Percentiles rank a stretch among this genome's conserved stretches.
Conservation (phyloP, 768 basidiomycete species). For the Hortiboletus flavorubellus region DNA sequence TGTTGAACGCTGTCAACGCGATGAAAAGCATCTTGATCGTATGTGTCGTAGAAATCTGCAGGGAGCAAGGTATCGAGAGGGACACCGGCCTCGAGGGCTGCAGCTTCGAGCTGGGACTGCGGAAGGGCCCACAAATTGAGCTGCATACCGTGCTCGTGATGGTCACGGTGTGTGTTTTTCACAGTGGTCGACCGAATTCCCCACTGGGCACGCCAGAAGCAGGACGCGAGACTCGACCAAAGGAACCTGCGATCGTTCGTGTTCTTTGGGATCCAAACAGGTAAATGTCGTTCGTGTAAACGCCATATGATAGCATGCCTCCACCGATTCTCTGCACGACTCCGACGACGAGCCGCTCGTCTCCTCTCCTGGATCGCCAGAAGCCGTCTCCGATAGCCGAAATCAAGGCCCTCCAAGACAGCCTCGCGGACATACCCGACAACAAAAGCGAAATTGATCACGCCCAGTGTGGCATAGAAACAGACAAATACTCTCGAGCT, state of each 20-base stretch:
- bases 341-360: slow-evolving; percentile 40
- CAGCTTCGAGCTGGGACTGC: slow-evolving; percentile 51
- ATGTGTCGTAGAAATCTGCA: slow-evolving; percentile 28
- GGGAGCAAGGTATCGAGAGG: slow-evolving; percentile 53
- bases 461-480: slow-evolving; percentile 55
- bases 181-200: not conserved
- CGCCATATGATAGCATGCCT: slow-evolving; percentile 60
- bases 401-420: slow-evolving; percentile 67
- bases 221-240: slow-evolving; percentile 8
- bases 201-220: slow-evolving; percentile 13
- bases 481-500: slow-evolving; percentile 58
- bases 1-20: not conserved
- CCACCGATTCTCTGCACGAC: slow-evolving; percentile 53
- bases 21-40: not conserved
- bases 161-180: slow-evolving; percentile 6
- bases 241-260: not conserved
- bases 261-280: slow-evolving; percentile 51
- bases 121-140: slow-evolving; percentile 63
- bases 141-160: slow-evolving; percentile 45
- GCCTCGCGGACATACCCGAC: slow-evolving; percentile 67
- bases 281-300: slow-evolving; percentile 46
- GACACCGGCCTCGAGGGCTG: slow-evolving; percentile 67
- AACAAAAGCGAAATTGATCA: slow-evolving; percentile 61
- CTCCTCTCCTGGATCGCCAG: slow-evolving; percentile 43
- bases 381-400: slow-evolving; percentile 58